Base-by-base conservation (phyloP, 768 basidiomycete genomes). In the Tulasnella sp. region DNA sequence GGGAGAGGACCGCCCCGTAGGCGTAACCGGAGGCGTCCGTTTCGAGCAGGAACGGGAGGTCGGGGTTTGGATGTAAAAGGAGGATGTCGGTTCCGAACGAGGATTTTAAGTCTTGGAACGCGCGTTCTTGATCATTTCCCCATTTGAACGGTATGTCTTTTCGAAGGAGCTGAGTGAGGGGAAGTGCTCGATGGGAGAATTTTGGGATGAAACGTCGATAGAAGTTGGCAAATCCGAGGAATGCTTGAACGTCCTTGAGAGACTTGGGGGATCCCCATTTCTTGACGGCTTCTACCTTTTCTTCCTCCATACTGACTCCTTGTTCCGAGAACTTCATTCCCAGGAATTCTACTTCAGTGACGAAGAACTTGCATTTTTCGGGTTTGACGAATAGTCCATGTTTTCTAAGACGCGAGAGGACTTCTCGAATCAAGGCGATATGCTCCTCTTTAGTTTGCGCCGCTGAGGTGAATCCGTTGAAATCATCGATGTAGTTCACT, bases 191-290 rank as follows among this genome's bases (percentile, higher is more conserved):
- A 9, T 36, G 36, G 0, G 65, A 63, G 56, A 46, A 66, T 12
- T 57, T 25, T 7, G 31, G 37, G 49, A 66, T 65, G 56, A 65
- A 66, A 5, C 59, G 57, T 14, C 61, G 55, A 49, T 64, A 66
- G 55, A 64, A 66, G 49, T 63, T 65, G 17, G 61, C 61, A 39
- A 66, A 63, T 4, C 65, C 65, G 6, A 65, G 57, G 58, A 65
- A 66, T 1, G 43, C 48, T 53, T 61, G 64, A 1, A 66, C 29
- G 29, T 64, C 61, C 9, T 62, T 57, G 31, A 63, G 39, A 4
- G 12, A 31, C 12, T 43, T 58, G 4, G 65, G 65, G 17, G 42
- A n/a, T 2, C 52, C 60, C 64, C 64, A 65, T 15, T 59, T 42
- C 8, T 39, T 46, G 25, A 54, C 29, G 6, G 57, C 40, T 5